These are phyloP conservation scores for Erodium trifolium DNA, from an alignment of 441 rosid genomes.

Conservation along the genomic window DNA sequence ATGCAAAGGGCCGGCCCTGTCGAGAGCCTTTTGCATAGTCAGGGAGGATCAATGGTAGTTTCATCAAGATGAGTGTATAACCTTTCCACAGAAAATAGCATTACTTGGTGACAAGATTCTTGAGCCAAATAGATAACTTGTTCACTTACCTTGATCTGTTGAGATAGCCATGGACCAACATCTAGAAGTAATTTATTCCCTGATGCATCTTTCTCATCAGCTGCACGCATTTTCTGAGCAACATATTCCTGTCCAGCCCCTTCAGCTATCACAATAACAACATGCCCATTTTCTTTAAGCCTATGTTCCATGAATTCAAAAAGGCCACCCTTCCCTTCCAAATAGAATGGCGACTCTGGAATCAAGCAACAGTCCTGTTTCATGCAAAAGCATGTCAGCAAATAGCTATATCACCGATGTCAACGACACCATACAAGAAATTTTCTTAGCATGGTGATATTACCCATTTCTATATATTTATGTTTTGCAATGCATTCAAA, in stretches of 20 bases:
- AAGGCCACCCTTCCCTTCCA: constrained; percentile 88
- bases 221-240: constrained; percentile 35
- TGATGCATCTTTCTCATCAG: constrained; percentile 62
- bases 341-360: constrained; percentile 90
- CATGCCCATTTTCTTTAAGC: constrained; percentile 76
- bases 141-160: constrained; percentile 56
- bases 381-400: neutral
- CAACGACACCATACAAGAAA: neutral
- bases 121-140: neutral
- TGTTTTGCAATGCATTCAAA: too few species aligned
- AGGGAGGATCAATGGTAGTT: neutral
- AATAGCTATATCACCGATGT: neutral
- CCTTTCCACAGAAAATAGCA: neutral
- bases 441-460: neutral
- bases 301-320: constrained; percentile 59
- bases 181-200: constrained; percentile 89
- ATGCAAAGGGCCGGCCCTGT: too few species aligned
- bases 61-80: neutral
- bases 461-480: too few species aligned
- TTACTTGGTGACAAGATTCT: neutral
- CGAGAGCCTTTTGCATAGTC: neutral
- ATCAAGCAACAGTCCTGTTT: constrained; percentile 71
- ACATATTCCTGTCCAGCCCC: constrained; percentile 76
- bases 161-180: constrained; percentile 79
- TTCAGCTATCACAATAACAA: constrained; percentile 40